Conservation (phyloP, 2,329 filamentous ascomycete species). For the Coniosporium tulheliwenetii region DNA sequence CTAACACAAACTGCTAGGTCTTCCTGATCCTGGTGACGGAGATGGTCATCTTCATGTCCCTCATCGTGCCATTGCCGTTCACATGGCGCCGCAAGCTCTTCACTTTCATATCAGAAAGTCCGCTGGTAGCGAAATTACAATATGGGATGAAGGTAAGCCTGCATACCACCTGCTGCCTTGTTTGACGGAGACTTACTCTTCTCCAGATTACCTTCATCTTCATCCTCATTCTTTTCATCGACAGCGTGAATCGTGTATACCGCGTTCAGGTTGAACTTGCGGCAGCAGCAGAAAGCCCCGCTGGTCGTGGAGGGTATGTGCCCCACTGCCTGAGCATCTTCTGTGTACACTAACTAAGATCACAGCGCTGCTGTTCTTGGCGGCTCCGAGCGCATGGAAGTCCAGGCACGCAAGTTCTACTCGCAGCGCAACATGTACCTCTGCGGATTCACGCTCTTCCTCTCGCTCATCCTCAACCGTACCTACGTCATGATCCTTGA, state of each 20-base stretch:
- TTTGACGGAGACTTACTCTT: too few species aligned
- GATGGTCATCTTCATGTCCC: slow-evolving; percentile 66
- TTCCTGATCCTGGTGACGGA: slow-evolving; percentile 70
- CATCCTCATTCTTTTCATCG: slow-evolving; percentile 93
- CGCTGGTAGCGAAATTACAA: slow-evolving; percentile 75
- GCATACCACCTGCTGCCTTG: neutral
- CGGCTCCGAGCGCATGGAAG: slow-evolving; percentile 86
- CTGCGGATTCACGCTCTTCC: slow-evolving; percentile 96
- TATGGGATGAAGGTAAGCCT: slow-evolving; percentile 72
- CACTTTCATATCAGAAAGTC: slow-evolving; percentile 88
- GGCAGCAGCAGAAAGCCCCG: slow-evolving; percentile 48
- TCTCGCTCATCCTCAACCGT: slow-evolving; percentile 96
- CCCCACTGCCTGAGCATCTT: slow-evolving; percentile 2
- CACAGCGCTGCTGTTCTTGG: slow-evolving; percentile 34
- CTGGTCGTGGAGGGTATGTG: slow-evolving; percentile 32
- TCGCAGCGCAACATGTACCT: slow-evolving; percentile 99
- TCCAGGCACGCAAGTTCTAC: slow-evolving; percentile 99
- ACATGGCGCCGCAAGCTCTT: slow-evolving; percentile 73
- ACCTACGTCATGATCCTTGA: slow-evolving; percentile 97
- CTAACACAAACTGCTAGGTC: slow-evolving; percentile 37
- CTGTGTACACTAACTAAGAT: neutral
- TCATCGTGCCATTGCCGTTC: slow-evolving; percentile 82
- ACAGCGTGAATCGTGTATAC: slow-evolving; percentile 93
- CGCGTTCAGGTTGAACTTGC: slow-evolving; percentile 83
- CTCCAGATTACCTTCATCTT: slow-evolving; percentile 88